Base-by-base conservation (phyloP, 78 protist species). In the Pelomyxa schiedti region DNA sequence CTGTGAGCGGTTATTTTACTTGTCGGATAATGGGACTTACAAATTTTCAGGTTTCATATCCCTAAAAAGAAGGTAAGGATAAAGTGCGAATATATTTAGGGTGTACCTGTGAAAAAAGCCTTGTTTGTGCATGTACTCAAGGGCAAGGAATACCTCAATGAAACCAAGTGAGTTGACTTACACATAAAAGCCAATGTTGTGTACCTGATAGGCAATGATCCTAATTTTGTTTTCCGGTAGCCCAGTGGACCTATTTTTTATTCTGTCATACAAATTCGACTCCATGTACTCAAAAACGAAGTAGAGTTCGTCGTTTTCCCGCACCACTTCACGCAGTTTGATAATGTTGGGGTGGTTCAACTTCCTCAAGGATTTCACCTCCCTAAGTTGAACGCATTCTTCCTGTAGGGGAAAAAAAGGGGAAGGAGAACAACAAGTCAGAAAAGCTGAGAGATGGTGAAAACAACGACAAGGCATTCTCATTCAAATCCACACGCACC, bases 21-120 rank as follows among this genome's bases (percentile, higher is more conserved):
- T 24, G 24, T 52, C 72, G 38, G 32, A 75, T 6, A 3, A 86
- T 66, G 26, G 87, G 90, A 8, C n/a, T n/a, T n/a, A n/a, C n/a
- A 95, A 32, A 80, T 95, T 95, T 74, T 95, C 98, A 38, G 99
- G 97, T 75, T 97, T 97, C 67, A 97, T 65, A 69, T 97, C 98
- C 22, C 97, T 77, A 73, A 97, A 81, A 94, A 93, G 80, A 83
- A 95, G 30, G 88, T 92, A n/a, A 28, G 52, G 63, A 52, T 52
- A 24, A 22, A 24, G 63, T 24, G 71, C 24, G 67, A 24, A 22
- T 36, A 30, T 67, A 22, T 67, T 24, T 29, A 22, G 35, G 71
- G 24, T 29, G 71, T n/a, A n/a, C n/a, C 74, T 41, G 74, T 70
- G 64, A 28, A 70, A 70, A 29, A 37, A 70, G 0, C 85, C 82